A percentile compares a stretch with the other conserved stretches of the same genome.
Conservation (phyloP, 768 basidiomycete species). For the Porphyrellus cyaneotinctus region DNA sequence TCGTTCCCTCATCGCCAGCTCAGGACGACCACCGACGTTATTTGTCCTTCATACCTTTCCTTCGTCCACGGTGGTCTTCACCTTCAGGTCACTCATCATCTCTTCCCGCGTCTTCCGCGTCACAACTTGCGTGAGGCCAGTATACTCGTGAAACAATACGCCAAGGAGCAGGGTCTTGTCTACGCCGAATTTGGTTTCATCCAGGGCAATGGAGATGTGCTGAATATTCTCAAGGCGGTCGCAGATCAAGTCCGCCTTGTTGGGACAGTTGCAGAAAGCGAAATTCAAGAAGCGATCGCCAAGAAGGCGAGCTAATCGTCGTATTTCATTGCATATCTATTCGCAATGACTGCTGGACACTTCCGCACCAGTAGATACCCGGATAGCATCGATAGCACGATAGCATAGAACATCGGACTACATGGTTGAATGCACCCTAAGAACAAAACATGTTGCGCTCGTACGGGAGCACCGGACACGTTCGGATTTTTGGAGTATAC, state of each 20-base stretch:
- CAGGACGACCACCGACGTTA: conserved; percentile 95
- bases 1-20: conserved; percentile 93
- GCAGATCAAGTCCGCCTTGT: conserved; percentile 85
- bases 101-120: conserved; percentile 92
- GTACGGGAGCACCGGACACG: conserved; percentile 23
- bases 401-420: neutral
- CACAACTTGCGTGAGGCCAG: conserved; percentile 89
- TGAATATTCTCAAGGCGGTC: conserved; percentile 77
- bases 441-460: conserved; percentile 7
- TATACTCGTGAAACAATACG: conserved; percentile 80
- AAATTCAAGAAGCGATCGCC: conserved; percentile 60
- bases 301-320: conserved; percentile 34
- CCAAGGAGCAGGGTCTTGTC: conserved; percentile 74
- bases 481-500: conserved; percentile 39
- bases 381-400: neutral
- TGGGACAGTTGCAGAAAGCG: conserved; percentile 72
- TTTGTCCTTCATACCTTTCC: conserved; percentile 76
- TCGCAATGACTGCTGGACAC: neutral
- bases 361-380: conserved; percentile 15
- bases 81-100: conserved; percentile 94
- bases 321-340: neutral
- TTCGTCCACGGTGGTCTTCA: conserved; percentile 98
- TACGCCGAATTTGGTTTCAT: conserved; percentile 93
- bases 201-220: conserved; percentile 79
- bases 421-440: neutral